Conservation (phyloP, 2,329 filamentous ascomycete genomes). For the Penicillium hordei region DNA sequence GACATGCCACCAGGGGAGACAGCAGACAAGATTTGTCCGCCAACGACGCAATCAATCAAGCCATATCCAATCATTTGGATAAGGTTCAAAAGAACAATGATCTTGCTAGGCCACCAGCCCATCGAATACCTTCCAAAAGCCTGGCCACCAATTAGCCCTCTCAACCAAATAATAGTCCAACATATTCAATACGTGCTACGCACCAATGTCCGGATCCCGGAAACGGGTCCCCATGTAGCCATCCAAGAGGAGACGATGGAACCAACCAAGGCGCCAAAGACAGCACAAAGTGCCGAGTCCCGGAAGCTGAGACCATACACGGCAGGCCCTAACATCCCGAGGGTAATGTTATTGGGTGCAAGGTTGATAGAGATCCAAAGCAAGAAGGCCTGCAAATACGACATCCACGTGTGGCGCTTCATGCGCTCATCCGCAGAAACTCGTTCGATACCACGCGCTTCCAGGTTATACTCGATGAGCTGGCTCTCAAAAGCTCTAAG, state of each 20-base stretch:
- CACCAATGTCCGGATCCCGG: conserved; percentile 63
- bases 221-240: conserved; percentile 61
- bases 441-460: conserved; percentile 61
- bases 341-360: conserved; percentile 62
- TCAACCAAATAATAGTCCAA: background rate
- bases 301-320: conserved; percentile 59
- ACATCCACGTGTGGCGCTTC: conserved; percentile 50
- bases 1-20: conserved; percentile 60
- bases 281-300: conserved; percentile 57
- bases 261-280: conserved; percentile 59
- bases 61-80: conserved; percentile 63
- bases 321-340: conserved; percentile 63
- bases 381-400: conserved; percentile 57
- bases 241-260: conserved; percentile 58
- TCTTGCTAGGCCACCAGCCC: conserved; percentile 65
- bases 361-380: conserved; percentile 65
- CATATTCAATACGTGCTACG: conserved; percentile 5
- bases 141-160: conserved; percentile 24
- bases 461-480: conserved; percentile 49
- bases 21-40: conserved; percentile 67
- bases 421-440: conserved; percentile 58
- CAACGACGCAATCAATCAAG: conserved; percentile 64
- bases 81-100: conserved; percentile 63
- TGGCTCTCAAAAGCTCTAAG: conserved; percentile 41
- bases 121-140: conserved; percentile 62